Base-by-base conservation (phyloP, 2,329 filamentous ascomycete species). In the Xylariaceae sp. region DNA sequence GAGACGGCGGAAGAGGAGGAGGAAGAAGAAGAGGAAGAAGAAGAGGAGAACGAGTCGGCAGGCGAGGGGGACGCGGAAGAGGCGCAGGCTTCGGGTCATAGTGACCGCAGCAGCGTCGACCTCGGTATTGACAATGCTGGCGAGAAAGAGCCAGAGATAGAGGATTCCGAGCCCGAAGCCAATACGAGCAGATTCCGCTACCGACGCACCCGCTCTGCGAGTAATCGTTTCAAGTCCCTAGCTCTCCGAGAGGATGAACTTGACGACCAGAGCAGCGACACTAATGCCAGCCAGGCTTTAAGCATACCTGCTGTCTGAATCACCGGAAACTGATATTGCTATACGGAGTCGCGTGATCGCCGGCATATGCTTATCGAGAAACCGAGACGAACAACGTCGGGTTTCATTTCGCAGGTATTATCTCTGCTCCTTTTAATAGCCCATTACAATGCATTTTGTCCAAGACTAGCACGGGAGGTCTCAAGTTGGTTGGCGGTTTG, bases 221-320 rank as follows among this genome's bases (percentile, higher is more conserved):
- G 18, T 6, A 18, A 18, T 10, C 49, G 39, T 32, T 16, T 46
- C 29, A 42, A 60, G 26, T n/a, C 43, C 22, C n/a, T 26, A 22
- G 12, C 45, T 22, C 9, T 42, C 6, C 16, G 15, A 41, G 26
- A 21, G 13, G 53, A 49, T 15, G 56, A 51, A 5, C 48, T 39
- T 6, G 57, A 60, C 3, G 56, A 61, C 7, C 36, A 58, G 19
- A 68, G 66, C 55, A 68, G 66, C 16, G 63, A 69, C 45, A 69
- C 67, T 7, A 67, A 68, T 53, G 67, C 67, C 9, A 68, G 67
- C 18, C 57, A 64, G 8, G 66, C 61, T 5, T 59, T 62, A 32
- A 67, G 66, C 48, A 69, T 69, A 12, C 67, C 66, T 29, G 66
- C 67, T 16, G 62, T 49, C 22, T 57, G 30, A 61, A 42, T 36